Conservation (phyloP, 192 early-diverging fungal species). For the Entomortierella parvispora region DNA sequence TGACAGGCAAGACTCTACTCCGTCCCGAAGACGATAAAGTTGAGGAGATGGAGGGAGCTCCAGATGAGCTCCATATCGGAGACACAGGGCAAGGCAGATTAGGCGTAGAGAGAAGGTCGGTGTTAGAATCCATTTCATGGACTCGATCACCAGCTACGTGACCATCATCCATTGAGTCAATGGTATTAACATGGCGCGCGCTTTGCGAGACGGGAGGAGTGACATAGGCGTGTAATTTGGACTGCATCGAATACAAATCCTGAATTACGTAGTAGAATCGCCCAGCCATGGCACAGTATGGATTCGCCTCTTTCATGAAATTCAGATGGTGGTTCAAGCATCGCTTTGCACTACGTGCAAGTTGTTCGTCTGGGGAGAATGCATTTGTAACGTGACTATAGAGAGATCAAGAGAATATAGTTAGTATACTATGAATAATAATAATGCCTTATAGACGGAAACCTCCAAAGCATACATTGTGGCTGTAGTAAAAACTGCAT, state of each 20-base stretch:
- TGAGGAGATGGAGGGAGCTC: too few species aligned
- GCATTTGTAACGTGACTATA: conserved; percentile 5
- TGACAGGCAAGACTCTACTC: background rate
- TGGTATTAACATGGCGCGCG: too few species aligned
- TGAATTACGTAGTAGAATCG: conserved; percentile 6
- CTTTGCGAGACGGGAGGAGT: background rate
- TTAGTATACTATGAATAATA: background rate
- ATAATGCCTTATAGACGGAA: background rate
- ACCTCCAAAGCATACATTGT: background rate
- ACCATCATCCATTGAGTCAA: too few species aligned
- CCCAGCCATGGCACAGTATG: conserved; percentile 1
- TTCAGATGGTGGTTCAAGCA: background rate
- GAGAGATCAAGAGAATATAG: background rate
- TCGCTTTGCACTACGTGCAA: background rate
- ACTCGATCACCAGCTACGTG: too few species aligned
- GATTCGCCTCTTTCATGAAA: background rate
- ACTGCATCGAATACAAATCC: conserved; percentile 2
- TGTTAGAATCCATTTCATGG: too few species aligned
- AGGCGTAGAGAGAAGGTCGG: too few species aligned
- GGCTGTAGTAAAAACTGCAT: conserved; percentile 1
- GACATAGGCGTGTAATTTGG: background rate
- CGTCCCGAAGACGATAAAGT: background rate
- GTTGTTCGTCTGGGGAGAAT: background rate
- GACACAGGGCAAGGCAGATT: too few species aligned
- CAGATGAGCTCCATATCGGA: too few species aligned